phyloP scores from a whole-genome alignment of 1,284 basidiomycete species.

The Meripilus lineatus region DNA sequence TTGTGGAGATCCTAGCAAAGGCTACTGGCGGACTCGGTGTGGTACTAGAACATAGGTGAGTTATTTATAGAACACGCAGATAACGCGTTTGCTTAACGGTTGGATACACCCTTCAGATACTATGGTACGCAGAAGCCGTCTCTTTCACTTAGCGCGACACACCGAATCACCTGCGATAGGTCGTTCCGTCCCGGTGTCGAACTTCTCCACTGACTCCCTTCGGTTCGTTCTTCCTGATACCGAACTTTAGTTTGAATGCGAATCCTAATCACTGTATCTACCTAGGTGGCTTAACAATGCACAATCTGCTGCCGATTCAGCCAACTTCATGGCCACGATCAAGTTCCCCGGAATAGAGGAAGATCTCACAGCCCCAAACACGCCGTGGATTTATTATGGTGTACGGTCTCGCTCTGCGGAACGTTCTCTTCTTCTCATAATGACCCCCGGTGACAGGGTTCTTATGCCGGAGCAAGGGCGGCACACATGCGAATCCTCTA shows the following conservation, averaged over 20 bases:
- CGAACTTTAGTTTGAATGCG: too few species aligned
- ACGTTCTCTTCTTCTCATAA: neutral
- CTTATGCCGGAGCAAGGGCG: conserved; percentile 90
- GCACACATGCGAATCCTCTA: conserved; percentile 90
- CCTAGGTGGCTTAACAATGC: conserved; percentile 75
- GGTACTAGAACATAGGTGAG: conserved; percentile 79
- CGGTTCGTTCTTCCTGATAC: conserved; percentile 34
- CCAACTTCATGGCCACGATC: conserved; percentile 84
- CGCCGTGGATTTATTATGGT: conserved; percentile 95
- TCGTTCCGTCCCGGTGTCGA: conserved; percentile 71
- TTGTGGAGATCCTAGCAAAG: conserved; percentile 78
- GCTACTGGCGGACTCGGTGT: conserved; percentile 85
- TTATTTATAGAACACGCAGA: conserved; percentile 1
- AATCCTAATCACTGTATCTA: conserved; percentile 8
- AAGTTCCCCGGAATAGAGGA: conserved; percentile 70
- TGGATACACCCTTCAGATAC: conserved; percentile 32
- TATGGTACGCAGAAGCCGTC: conserved; percentile 54
- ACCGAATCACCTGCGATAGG: conserved; percentile 40
- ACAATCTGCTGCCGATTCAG: conserved; percentile 89
- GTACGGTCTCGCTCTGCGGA: conserved; percentile 34
- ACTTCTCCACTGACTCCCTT: conserved; percentile 78
- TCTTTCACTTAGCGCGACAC: neutral
- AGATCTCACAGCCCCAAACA: conserved; percentile 60
- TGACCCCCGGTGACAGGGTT: conserved; percentile 47
- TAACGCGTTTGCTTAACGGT: neutral